Base-by-base conservation (phyloP, 2,329 filamentous ascomycete genomes). In the Fusarium bulbicola region DNA sequence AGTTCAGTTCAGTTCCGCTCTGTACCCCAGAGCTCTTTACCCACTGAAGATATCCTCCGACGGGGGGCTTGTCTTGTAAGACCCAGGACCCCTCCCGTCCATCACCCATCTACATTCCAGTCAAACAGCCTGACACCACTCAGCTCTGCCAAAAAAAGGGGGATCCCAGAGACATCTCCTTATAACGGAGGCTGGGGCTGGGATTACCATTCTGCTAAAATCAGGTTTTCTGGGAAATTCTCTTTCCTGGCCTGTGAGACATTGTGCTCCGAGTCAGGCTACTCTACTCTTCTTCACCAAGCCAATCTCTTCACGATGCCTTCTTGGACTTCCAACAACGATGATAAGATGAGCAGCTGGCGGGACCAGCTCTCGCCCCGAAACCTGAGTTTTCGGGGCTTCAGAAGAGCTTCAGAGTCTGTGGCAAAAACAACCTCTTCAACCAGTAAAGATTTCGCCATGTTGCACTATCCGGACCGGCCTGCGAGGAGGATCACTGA, bases 391-490 rank as follows among this genome's bases (percentile, higher is more conserved):
- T 62, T 76, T 16, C 68, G 74, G 26, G 65, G 71, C 15, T 70
- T 76, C n/a, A 74, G 68, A 50, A 40, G 73, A 62, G 72, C 72
- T 37, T 74, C 72, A 7, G 72, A 74, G 50, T 74, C 54, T 43
- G 63, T 65, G 30, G 59, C 57, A 30, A 74, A 67, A 57, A 56
- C 49, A 28, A 67, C 18, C 8, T 47, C 61, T 16, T 47, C 59
- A 4, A 57, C 52, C 26, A 67, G 52, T 52, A 50, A 46, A 46
- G 65, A 74, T 18, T 74, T 78, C 53, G 62, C 62, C 49, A 77
- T 77, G 52, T 59, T 70, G 47, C 76, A 77, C 59, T 68, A 66
- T 39, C 76, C 76, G 12, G 76, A 78, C 49, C 69, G 75, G 8
- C 76, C 75, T 18, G 58, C 56, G 20, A 70, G 65, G 50, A 64